These are phyloP conservation scores for Paradendryphiella salina DNA, from an alignment of 2,329 filamentous ascomycete genomes.

Conservation along the genomic window DNA sequence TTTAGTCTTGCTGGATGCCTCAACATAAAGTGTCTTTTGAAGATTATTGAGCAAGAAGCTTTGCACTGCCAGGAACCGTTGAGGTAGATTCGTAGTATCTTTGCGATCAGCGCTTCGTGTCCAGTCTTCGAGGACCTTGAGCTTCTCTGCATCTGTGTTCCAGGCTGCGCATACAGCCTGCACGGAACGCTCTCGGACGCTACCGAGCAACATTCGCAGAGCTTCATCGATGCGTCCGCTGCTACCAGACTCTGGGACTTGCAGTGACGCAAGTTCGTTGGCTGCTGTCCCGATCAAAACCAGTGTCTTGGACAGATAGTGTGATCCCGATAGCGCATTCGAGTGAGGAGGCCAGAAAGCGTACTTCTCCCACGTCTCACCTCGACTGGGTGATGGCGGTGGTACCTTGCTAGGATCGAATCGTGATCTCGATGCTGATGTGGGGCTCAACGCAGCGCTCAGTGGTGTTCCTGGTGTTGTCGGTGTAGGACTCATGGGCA, in stretches of 20 bases:
- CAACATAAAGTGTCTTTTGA: constrained; percentile 95
- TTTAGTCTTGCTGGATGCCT: constrained; percentile 74
- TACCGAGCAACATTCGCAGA: constrained; percentile 73
- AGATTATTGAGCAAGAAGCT: constrained; percentile 78
- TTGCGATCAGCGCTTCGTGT: constrained; percentile 76
- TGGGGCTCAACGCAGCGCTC: constrained; percentile 60
- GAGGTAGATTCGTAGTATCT: constrained; percentile 89
- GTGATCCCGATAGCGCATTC: constrained; percentile 87
- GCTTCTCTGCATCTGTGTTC: constrained; percentile 91
- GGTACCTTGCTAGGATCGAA: constrained; percentile 78
- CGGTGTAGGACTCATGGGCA: constrained; percentile 66
- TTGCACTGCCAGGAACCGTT: constrained; percentile 83
- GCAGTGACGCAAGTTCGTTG: constrained; percentile 78
- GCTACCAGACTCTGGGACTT: constrained; percentile 62
- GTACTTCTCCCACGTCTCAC: constrained; percentile 88
- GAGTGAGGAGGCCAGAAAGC: constrained; percentile 96
- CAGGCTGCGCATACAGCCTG: constrained; percentile 85
- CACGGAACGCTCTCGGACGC: constrained; percentile 81
- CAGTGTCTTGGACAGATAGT: constrained; percentile 83
- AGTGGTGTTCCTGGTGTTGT: constrained; percentile 63
- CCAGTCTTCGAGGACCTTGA: constrained; percentile 94
- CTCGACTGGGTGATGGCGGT: constrained; percentile 70
- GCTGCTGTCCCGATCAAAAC: constrained; percentile 82
- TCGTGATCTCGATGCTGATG: constrained; percentile 73
- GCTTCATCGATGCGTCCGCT: constrained; percentile 63